These are phyloP conservation scores for Mucor circinelloides DNA, from an alignment of 371 early-diverging fungal species.

Conservation along the genomic window DNA sequence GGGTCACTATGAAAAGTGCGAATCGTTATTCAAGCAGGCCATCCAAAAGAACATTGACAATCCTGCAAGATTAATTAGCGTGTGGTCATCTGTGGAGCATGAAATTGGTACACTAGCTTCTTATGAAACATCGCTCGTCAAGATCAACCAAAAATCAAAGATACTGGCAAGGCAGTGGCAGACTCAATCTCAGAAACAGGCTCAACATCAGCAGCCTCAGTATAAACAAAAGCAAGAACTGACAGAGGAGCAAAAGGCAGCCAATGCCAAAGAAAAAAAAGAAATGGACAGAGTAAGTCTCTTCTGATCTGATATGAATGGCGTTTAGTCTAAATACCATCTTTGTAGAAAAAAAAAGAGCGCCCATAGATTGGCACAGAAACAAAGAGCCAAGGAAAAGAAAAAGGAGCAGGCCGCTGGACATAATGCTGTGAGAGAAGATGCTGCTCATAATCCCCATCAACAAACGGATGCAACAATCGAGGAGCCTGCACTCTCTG, in stretches of 20 bases:
- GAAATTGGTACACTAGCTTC: constrained; percentile 47
- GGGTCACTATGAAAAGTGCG: constrained; percentile 31
- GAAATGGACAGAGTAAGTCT: constrained; percentile 1
- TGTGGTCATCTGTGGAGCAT: constrained; percentile 53
- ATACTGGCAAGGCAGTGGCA: constrained; percentile 35
- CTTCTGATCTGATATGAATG: background rate
- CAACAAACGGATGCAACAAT: background rate
- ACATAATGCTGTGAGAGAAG: background rate
- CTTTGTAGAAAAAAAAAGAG: constrained; percentile 34
- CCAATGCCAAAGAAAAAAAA: constrained; percentile 6
- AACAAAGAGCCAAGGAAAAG: constrained; percentile 17
- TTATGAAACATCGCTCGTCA: constrained; percentile 25
- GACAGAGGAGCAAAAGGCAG: background rate
- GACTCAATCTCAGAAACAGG: background rate
- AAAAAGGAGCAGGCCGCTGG: constrained; percentile 2
- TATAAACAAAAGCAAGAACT: background rate
- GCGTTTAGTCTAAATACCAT: background rate
- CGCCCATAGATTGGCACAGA: constrained; percentile 27
- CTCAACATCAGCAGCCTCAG: background rate
- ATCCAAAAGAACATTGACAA: constrained; percentile 42
- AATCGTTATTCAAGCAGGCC: constrained; percentile 47
- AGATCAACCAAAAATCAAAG: constrained; percentile 32
- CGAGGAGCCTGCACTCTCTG: background rate
- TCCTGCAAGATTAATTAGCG: constrained; percentile 53
- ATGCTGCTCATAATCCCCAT: background rate